phyloP scores from a whole-genome alignment of 306 rosid genomes.

The Canavalia gladiata region DNA sequence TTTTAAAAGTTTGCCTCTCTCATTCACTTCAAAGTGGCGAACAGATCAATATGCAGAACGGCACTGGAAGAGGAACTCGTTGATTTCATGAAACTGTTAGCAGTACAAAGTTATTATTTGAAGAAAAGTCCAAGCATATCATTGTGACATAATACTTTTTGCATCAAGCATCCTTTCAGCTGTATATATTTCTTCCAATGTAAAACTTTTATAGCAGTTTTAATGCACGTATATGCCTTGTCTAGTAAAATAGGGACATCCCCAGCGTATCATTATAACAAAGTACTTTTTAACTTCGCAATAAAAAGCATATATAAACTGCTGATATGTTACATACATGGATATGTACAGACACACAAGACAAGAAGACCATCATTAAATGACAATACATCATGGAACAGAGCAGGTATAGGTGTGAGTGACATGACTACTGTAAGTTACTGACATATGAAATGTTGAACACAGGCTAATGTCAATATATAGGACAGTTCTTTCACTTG shows the following conservation, averaged over 20 bases:
- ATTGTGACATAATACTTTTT: background rate
- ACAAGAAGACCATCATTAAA: conserved; percentile 18
- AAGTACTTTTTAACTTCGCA: background rate
- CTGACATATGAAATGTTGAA: background rate
- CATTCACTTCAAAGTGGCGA: background rate
- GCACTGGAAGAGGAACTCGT: conserved; percentile 1
- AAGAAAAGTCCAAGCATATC: background rate
- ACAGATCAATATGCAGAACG: conserved; percentile 12
- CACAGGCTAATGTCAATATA: background rate
- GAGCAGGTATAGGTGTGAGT: conserved; percentile 3
- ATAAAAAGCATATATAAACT: background rate
- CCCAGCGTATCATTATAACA: background rate
- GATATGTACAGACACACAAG: background rate
- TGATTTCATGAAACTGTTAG: conserved; percentile 11
- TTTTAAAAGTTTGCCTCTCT: background rate
- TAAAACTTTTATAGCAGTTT: conserved; percentile 24
- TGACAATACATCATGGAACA: conserved; percentile 14
- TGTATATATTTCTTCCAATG: conserved; percentile 22
- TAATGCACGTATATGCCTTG: conserved; percentile 7
- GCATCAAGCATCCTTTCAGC: conserved; percentile 10
- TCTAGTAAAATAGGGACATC: conserved; percentile 13
- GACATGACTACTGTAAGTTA: background rate
- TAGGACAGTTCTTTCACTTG: conserved; percentile 2
- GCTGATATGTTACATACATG: background rate
- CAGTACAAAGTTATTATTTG: conserved; percentile 27